Percentiles rank a stretch among this genome's conserved stretches.
phyloP scores from a whole-genome alignment of 225 moss, liverwort and hornwort genomes.

The Ulota crispa region DNA sequence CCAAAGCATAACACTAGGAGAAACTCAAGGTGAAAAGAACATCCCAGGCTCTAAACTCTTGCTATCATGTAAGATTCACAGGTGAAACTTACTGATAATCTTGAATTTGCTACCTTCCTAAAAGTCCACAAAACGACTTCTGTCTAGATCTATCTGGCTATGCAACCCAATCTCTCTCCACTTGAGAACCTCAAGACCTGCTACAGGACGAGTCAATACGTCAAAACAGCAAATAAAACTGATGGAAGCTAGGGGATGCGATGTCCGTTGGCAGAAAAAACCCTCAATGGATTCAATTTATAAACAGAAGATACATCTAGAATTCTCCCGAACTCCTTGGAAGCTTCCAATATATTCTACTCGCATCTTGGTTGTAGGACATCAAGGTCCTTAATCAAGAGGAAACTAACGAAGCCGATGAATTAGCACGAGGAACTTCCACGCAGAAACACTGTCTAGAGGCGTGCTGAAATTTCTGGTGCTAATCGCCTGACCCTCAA shows the following conservation, averaged over 20 bases:
- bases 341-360: neutral
- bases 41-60: neutral
- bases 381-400: neutral
- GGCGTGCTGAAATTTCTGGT: neutral
- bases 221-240: slow-evolving; percentile 26
- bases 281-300: neutral
- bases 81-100: slow-evolving; percentile 34
- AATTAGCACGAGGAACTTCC: neutral
- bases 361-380: neutral
- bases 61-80: slow-evolving; percentile 31
- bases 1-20: neutral
- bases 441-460: neutral
- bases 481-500: neutral
- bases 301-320: neutral
- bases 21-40: neutral
- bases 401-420: neutral
- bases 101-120: slow-evolving; percentile 33
- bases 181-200: slow-evolving; percentile 39
- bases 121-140: slow-evolving; percentile 32
- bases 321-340: neutral
- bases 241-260: neutral
- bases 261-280: neutral
- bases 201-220: slow-evolving; percentile 37
- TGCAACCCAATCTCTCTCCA: slow-evolving; percentile 35
- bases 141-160: slow-evolving; percentile 45